Evolutionary conservation across 2,329 filamentous ascomycete genomes (phyloP).

Genomic region (Colletotrichum endophyticum): DNA sequence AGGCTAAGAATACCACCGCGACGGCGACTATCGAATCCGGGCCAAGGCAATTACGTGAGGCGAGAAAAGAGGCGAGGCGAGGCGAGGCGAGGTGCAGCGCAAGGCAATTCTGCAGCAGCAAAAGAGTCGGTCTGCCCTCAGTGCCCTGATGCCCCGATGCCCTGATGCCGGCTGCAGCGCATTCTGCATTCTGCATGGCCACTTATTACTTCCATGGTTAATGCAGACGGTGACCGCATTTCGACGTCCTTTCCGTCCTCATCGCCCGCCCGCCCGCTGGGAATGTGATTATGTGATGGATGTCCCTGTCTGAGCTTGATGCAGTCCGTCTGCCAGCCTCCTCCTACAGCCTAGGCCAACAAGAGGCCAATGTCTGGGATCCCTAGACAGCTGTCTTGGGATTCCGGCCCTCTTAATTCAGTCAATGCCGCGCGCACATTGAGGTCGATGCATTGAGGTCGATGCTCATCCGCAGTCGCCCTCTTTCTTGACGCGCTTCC

Average conservation of each 20-base stretch:
- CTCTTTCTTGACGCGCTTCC: background rate
- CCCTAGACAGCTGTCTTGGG: background rate
- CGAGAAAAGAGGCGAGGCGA: background rate
- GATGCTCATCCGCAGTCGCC: background rate
- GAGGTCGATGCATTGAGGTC: background rate
- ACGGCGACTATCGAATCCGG: constrained; percentile 1
- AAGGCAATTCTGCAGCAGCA: background rate
- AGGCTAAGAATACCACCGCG: constrained; percentile 1
- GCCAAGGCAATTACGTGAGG: background rate
- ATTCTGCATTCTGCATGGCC: background rate
- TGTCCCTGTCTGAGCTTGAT: constrained; percentile 8
- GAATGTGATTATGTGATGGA: background rate
- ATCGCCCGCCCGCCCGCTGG: background rate
- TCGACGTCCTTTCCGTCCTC: background rate
- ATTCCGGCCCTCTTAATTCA: background rate
- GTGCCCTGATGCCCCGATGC: background rate
- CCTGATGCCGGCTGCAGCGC: background rate
- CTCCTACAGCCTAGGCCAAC: background rate
- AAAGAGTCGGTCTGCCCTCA: background rate
- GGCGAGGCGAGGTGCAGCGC: background rate
- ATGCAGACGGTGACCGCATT: background rate
- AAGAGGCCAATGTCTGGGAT: background rate
- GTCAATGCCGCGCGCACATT: background rate
- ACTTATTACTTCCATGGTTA: background rate
- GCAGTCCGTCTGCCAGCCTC: background rate